Base-by-base conservation (phyloP, 495 filamentous ascomycete genomes). In the Lepidopterella palustris region DNA sequence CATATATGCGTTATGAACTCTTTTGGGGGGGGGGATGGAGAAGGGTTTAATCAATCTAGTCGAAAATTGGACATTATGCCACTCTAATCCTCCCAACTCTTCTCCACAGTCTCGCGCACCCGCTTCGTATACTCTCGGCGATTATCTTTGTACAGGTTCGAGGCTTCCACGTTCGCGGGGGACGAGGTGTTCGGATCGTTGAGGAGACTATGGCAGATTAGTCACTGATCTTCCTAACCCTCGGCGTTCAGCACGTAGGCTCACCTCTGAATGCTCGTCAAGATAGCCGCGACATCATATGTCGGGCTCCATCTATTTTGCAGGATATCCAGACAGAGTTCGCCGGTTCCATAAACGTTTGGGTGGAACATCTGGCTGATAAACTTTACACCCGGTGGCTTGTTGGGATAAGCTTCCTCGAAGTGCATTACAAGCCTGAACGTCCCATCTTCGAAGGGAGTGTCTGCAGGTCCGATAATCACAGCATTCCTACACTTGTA, bases 361-460 rank as follows among this genome's bases (percentile, higher is more conserved):
- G 93, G 93, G 68, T 98, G 93, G 74, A 98, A 98, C 93, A 98
- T 98, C 68, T 90, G 83, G 73, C 89, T 95, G 74, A 97, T 95
- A 72, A 98, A 98, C 70, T 97, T 97, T 71, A 97, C 93, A 1
- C 89, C 88, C 0, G 93, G 93, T 1, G 93, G 93, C 70, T 97
- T 97, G 76, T 97, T 98, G 11, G 93, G 93, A 67, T 98, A 98
- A 60, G 93, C 89, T 70, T 98, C 93, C 70, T 97, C 93, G 60
- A 98, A 98, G 67, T 97, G 91, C 93, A 98, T 97, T 51, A 97
- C 92, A 6, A 98, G 83, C 47, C 92, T 81, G 73, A 98, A 98
- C 8, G 95, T 98, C 50, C 93, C 93, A 76, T 98, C 93, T 76
- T 98, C 93, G 71, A 98, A 98, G 9, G 95, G 92, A 0, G 93